Evolutionary conservation across 257 asterid species (phyloP), one percentile per base, ranked within the genome.

Genomic region (Primulina huaijiensis): DNA sequence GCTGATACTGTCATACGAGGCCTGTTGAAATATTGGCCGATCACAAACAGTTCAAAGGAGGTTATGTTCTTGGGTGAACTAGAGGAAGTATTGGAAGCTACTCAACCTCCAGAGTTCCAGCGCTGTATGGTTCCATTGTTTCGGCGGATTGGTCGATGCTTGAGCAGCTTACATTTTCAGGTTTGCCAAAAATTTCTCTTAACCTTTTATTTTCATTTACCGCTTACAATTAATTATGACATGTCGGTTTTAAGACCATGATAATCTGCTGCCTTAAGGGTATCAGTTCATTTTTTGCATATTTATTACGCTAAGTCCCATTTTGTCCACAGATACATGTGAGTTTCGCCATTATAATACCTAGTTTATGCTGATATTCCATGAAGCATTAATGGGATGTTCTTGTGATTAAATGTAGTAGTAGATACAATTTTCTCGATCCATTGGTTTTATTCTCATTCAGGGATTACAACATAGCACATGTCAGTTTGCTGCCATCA

Each of bases 41-140:
- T 84, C 75, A 84, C 89, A n/a, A 84, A 84, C 57, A 84, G 89
- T 80, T 80, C 89, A 10, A 84, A 84, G 83, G 87, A 84, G 83
- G 89, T 82, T 9, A 84, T 84, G 89, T 84, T 84, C 76, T 80
- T 84, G 60, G 83, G 89, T 29, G 89, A 84, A 80, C 72, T 84
- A 10, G 89, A 81, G 75, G 89, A 84, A 76, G 89, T 81, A 63
- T 43, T 84, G 64, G 89, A 84, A 77, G 89, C 84, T 20, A 84
- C 89, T 67, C 89, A 84, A 72, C 74, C 78, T 50, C 86, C 84
- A 1, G 89, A 84, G 76, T 84, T 84, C 50, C 86, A 84, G 74
- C 86, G 85, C 7, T 82, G 86, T 63, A 79, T 84, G 89, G 86
- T 82, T 57, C 89, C 83, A 70, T 73, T 84, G 77, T 81, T 84